Evolutionary conservation across 768 basidiomycete species (phyloP), one percentile per base, ranked within the genome.

Genomic region (Pleurotus tuber-regium): DNA sequence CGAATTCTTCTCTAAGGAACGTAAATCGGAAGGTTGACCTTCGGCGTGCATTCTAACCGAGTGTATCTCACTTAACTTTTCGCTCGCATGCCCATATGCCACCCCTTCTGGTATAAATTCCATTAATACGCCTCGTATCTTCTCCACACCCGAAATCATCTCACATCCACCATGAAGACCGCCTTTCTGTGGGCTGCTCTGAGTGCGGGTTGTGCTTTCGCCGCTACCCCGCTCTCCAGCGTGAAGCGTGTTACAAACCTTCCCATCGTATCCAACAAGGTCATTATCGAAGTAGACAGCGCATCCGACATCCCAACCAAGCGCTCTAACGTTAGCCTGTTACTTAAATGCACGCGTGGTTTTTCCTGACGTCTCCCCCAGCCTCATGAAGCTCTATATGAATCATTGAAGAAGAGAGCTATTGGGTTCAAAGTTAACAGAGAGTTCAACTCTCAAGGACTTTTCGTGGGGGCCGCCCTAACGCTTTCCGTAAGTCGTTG

Each of bases 401-500:
- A 63, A 6, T 68, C 65, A 29, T 58, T 82, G 43, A 68, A 66
- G 55, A 70, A 72, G 55, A 71, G 78, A 16, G 69, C 62, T 11
- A 67, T 82, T 18, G 54, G 59, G 1, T 78, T 79, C 55, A 58
- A 73, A 18, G 74, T 83, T 8, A 67, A 72, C 47, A 76, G 71
- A 55, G 79, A 80, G 55, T 87, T 74, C 66, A 70, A 83, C 48
- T 58, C 72, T 0, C 66, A 69, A 3, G 78, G 74, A 1, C 53
- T 87, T 10, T 85, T 87, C 59, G 66, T 81, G 24, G 86, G 86
- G 4, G 84, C 79, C 24, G 71, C 79, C 31, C 57, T 86, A 43
- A 74, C 74, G 16, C 57, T 86, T 29, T 60, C 65, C 30, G 78
- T 76, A 50, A 55, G 71, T 69, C 21, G 36, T 6, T 8, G 7